phyloP scores from a whole-genome alignment of 176 grass and related monocot species.

The Avena sativa region DNA sequence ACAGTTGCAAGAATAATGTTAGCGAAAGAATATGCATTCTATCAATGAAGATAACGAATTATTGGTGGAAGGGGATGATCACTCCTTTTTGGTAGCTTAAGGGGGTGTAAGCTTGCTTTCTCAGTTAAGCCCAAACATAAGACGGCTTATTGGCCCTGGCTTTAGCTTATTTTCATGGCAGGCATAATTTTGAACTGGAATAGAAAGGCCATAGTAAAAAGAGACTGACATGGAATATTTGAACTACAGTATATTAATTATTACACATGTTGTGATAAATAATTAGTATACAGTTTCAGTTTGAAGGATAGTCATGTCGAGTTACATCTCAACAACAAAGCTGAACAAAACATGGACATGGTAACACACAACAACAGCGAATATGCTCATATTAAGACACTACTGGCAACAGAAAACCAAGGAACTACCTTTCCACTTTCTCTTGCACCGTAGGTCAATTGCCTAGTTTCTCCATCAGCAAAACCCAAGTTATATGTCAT shows the following conservation, averaged over 20 bases:
- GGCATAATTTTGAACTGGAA: constrained; percentile 13
- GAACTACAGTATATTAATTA: constrained; percentile 16
- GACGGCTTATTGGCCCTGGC: not conserved
- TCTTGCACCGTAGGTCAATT: constrained; percentile 81
- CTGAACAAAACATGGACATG: constrained; percentile 23
- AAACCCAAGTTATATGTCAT: constrained; percentile 55
- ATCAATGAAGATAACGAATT: not conserved
- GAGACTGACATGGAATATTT: constrained; percentile 18
- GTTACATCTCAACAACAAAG: constrained; percentile 6
- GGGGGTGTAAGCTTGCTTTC: not conserved
- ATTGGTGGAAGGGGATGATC: constrained; percentile 1
- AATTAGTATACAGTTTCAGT: constrained; percentile 8
- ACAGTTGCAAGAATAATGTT: constrained; percentile 12
- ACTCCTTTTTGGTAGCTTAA: constrained; percentile 22
- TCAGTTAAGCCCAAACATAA: constrained; percentile 10
- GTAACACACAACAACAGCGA: not conserved
- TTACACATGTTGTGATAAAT: constrained; percentile 21
- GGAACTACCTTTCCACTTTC: constrained; percentile 76
- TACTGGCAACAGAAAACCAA: constrained; percentile 12
- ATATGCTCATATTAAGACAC: constrained; percentile 17
- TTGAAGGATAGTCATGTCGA: not conserved
- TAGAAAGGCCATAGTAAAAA: not conserved
- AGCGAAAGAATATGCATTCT: constrained; percentile 1
- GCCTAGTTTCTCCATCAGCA: constrained; percentile 62
- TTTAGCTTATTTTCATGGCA: constrained; percentile 21